Percentiles rank a stretch among this genome's conserved stretches.
phyloP scores from a whole-genome alignment of 2,329 filamentous ascomycete genomes.

The Cladosporium sp. region DNA sequence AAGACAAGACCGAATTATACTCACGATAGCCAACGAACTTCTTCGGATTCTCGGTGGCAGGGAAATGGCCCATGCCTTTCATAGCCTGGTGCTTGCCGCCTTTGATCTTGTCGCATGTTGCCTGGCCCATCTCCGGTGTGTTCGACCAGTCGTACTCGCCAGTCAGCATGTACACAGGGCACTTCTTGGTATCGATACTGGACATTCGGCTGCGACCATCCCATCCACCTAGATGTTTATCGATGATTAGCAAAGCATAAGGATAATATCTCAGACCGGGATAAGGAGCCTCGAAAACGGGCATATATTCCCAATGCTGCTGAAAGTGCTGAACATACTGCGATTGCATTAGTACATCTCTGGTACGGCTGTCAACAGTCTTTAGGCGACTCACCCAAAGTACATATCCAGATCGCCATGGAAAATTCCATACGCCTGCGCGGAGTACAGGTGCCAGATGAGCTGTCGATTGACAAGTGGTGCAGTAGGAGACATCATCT shows the following conservation, averaged over 20 bases:
- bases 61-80: constrained; percentile 46
- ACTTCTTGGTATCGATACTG: constrained; percentile 45
- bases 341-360: background rate
- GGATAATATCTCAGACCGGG: background rate
- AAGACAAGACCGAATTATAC: constrained; percentile 5
- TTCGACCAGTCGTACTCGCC: constrained; percentile 49
- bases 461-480: constrained; percentile 44
- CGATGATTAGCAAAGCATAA: background rate
- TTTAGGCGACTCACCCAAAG: background rate
- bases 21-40: constrained; percentile 29
- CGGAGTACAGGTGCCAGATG: constrained; percentile 48
- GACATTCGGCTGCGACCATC: constrained; percentile 44
- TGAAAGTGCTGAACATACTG: background rate
- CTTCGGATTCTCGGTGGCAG: constrained; percentile 40
- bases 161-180: constrained; percentile 49
- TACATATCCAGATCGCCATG: constrained; percentile 44
- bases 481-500: constrained; percentile 45
- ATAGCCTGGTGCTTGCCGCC: constrained; percentile 43
- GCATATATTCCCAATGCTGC: too few species aligned
- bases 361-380: background rate
- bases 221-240: constrained; percentile 33
- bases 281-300: background rate
- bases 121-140: constrained; percentile 44
- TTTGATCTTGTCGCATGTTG: constrained; percentile 45
- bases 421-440: constrained; percentile 50